These are phyloP conservation scores for Nicotiana knightiana DNA, from an alignment of 257 asterid species.

Conservation along the genomic window DNA sequence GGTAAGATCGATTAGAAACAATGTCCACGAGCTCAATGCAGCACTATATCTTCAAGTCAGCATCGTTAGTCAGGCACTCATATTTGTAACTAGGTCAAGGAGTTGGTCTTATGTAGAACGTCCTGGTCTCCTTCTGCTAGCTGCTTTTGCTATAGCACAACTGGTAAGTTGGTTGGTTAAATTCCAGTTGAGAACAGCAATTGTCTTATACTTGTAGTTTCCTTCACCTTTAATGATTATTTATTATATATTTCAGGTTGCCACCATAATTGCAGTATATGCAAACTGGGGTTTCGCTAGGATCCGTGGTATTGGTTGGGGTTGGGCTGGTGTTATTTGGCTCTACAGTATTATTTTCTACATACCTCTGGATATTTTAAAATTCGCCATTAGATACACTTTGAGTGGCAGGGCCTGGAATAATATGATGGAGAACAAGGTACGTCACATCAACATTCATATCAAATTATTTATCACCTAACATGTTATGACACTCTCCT, in stretches of 20 bases:
- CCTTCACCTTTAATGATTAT: not conserved
- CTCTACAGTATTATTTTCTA: constrained; percentile 43
- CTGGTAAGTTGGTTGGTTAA: constrained; percentile 25
- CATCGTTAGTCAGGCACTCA: constrained; percentile 54
- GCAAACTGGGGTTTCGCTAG: constrained; percentile 47
- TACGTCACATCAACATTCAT: constrained; percentile 3
- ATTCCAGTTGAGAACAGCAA: not conserved
- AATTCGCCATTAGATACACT: constrained; percentile 33
- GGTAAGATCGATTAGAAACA: constrained; percentile 30
- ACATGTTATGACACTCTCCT: not conserved
- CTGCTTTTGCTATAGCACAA: constrained; percentile 40
- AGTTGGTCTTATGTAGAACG: constrained; percentile 53
- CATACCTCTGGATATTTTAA: constrained; percentile 42
- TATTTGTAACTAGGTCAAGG: constrained; percentile 56
- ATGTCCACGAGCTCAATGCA: constrained; percentile 28
- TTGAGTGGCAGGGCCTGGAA: constrained; percentile 49
- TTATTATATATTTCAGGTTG: constrained; percentile 21
- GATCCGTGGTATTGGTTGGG: constrained; percentile 52
- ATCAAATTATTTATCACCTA: not conserved
- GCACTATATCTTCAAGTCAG: constrained; percentile 57
- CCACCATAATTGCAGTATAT: constrained; percentile 41
- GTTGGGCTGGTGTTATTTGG: constrained; percentile 64
- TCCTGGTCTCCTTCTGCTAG: constrained; percentile 46
- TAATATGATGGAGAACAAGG: constrained; percentile 37
- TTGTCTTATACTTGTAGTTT: not conserved